Percentiles rank a stretch among this genome's conserved stretches.
These are phyloP conservation scores for Oryza australiensis DNA, from an alignment of 176 grass and related monocot species.

Conservation along the genomic window DNA sequence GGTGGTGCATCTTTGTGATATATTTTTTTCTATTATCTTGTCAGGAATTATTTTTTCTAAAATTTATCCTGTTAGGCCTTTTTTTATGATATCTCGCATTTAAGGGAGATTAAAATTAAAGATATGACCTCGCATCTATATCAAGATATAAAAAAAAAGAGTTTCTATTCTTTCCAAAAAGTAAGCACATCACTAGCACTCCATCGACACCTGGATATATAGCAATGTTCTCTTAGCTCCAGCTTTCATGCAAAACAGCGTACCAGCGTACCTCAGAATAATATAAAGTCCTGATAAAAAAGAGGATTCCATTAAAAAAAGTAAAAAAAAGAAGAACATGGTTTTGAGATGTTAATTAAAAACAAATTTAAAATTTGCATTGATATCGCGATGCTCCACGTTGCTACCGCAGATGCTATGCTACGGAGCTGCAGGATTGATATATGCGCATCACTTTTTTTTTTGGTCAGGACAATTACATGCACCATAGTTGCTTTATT, in stretches of 20 bases:
- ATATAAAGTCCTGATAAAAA: not conserved
- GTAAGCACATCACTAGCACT: not conserved
- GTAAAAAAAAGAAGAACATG: not conserved
- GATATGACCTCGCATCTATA: not conserved
- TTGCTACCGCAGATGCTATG: not conserved
- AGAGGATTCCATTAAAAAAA: not conserved
- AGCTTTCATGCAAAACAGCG: not conserved
- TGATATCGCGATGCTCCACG: not conserved
- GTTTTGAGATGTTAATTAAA: not conserved
- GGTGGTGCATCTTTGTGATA: too few relatives aligned
- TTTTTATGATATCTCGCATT: not conserved
- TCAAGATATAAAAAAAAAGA: not conserved
- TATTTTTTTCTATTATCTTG: too few relatives aligned
- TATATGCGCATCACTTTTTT: too few relatives aligned
- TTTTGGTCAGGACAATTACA: too few relatives aligned
- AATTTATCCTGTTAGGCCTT: not conserved
- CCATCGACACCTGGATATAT: not conserved
- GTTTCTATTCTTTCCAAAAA: not conserved
- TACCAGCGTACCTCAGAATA: not conserved
- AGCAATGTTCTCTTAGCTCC: not conserved
- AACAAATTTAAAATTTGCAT: not conserved
- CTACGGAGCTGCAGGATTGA: not conserved
- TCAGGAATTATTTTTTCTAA: too few relatives aligned
- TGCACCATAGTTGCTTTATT: not conserved
- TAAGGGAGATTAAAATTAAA: not conserved